These are phyloP conservation scores for Striga hermonthica DNA, from an alignment of 305 asterid species.

Conservation along the genomic window DNA sequence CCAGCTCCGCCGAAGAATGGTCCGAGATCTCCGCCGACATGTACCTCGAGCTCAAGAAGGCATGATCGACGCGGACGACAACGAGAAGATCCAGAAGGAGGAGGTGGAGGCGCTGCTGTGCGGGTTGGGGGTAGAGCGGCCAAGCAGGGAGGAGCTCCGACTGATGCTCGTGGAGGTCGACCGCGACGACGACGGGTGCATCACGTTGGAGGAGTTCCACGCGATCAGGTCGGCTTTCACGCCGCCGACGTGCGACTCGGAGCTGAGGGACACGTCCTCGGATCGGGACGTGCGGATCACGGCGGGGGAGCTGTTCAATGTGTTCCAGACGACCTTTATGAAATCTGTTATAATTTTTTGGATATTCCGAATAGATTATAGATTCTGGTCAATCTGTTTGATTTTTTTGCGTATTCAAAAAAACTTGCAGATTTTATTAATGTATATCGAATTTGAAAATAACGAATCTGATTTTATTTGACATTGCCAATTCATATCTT, in stretches of 20 bases:
- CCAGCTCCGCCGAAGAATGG: slow-evolving; percentile 45
- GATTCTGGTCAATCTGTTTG: no score
- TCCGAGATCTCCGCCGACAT: slow-evolving; percentile 43
- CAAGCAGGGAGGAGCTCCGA: slow-evolving; percentile 48
- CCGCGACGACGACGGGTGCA: slow-evolving; percentile 64
- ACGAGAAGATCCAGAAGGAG: slow-evolving; percentile 49
- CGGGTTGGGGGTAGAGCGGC: not conserved
- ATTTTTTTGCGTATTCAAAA: no score
- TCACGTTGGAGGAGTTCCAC: slow-evolving; percentile 56
- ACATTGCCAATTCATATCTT: no score
- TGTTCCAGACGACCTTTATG: slow-evolving; percentile 42
- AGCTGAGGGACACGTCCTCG: slow-evolving; percentile 51
- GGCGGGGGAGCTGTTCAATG: slow-evolving; percentile 65
- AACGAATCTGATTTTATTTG: no score
- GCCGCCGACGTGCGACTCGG: slow-evolving; percentile 57
- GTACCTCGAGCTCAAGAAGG: slow-evolving; percentile 44
- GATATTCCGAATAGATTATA: no score
- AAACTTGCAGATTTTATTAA: no score
- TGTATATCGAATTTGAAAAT: no score
- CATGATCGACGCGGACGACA: slow-evolving; percentile 51
- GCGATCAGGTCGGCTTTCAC: slow-evolving; percentile 57
- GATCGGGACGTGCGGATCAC: slow-evolving; percentile 73
- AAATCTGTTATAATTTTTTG: no score
- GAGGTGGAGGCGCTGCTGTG: slow-evolving; percentile 39
- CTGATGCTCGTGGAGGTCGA: slow-evolving; percentile 56